A percentile compares a stretch with the other conserved stretches of the same genome.
These are phyloP conservation scores for Leishmania gerbilli DNA, from an alignment of 208 protist species.

Conservation along the genomic window DNA sequence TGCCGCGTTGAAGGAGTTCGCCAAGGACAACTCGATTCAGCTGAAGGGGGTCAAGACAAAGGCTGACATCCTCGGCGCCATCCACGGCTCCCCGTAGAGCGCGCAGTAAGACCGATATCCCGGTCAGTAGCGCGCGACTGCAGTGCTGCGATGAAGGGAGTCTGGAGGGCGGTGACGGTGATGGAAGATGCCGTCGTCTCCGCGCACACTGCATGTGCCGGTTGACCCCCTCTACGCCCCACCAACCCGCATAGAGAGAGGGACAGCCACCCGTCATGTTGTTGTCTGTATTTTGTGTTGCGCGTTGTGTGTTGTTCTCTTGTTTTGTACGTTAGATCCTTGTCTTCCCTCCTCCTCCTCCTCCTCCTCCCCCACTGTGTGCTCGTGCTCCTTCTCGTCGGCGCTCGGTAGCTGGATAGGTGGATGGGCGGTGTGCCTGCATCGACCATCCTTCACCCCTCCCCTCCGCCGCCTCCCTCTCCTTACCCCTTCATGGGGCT, in stretches of 20 bases:
- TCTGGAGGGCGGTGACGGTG: background rate
- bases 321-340: conserved; percentile 7
- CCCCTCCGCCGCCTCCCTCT: background rate
- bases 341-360: background rate
- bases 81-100: conserved; percentile 31
- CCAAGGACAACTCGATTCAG: conserved; percentile 59
- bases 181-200: background rate
- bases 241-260: background rate
- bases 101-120: background rate
- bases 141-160: background rate
- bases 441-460: background rate
- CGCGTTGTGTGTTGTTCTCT: background rate
- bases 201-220: background rate
- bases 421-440: background rate
- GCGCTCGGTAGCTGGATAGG: background rate
- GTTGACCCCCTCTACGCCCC: background rate
- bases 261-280: background rate
- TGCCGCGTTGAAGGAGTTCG: conserved; percentile 60
- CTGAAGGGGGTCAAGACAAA: conserved; percentile 51
- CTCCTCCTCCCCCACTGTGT: background rate
- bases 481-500: background rate
- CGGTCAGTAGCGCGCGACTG: background rate
- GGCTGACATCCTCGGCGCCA: conserved; percentile 63
- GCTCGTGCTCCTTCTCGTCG: background rate
- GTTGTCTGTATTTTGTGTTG: background rate